Percentiles rank a stretch among this genome's conserved stretches.
These are phyloP conservation scores for Penicillium polonicum DNA, from an alignment of 2,329 filamentous ascomycete genomes.

Conservation along the genomic window DNA sequence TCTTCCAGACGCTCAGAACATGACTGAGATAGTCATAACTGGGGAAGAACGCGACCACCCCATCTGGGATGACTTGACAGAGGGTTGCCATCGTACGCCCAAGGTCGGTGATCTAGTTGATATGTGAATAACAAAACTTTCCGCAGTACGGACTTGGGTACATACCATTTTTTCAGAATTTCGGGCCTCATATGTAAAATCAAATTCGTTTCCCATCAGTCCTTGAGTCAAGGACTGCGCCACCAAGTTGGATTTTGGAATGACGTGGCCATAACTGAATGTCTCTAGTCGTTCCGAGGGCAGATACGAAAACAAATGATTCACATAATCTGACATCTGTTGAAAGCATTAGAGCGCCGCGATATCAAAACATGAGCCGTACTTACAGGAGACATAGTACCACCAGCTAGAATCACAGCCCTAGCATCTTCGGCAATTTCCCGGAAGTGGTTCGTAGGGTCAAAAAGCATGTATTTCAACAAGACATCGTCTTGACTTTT, in stretches of 20 bases:
- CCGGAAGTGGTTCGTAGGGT: constrained; percentile 86
- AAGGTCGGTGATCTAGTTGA: constrained; percentile 62
- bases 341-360: constrained; percentile 10
- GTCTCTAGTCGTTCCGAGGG: constrained; percentile 65
- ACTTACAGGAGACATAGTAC: constrained; percentile 85
- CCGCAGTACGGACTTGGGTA: background rate
- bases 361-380: background rate
- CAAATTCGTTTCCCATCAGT: constrained; percentile 59
- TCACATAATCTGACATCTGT: constrained; percentile 79
- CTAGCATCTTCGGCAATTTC: constrained; percentile 81
- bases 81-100: constrained; percentile 71
- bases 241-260: constrained; percentile 76
- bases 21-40: constrained; percentile 87
- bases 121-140: constrained; percentile 5
- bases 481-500: constrained; percentile 52
- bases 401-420: constrained; percentile 86
- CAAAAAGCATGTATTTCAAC: constrained; percentile 83
- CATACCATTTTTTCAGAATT: constrained; percentile 62
- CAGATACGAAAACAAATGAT: constrained; percentile 80
- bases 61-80: constrained; percentile 75
- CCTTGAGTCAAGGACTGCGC: constrained; percentile 67
- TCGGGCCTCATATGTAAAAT: constrained; percentile 84
- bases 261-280: constrained; percentile 91
- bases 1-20: constrained; percentile 65
- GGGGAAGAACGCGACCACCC: constrained; percentile 91